A percentile compares a stretch with the other conserved stretches of the same genome.
phyloP scores from a whole-genome alignment of 176 grass and related monocot species.

The Carex littledalei region DNA sequence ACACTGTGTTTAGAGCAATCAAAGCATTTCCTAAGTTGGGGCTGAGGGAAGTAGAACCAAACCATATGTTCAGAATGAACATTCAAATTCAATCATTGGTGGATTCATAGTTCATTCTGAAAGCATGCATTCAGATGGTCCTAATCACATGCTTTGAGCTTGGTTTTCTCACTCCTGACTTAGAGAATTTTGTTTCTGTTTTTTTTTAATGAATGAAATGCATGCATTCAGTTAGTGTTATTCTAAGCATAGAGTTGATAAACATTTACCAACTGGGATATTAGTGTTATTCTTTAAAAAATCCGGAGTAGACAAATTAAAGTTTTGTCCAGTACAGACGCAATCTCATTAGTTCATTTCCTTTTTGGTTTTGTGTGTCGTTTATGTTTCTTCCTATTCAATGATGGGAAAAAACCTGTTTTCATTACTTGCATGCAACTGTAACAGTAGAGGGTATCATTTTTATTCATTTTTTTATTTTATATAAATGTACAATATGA shows the following conservation, averaged over 20 bases:
- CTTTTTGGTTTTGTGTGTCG: too few species aligned
- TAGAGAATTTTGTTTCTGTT: neutral
- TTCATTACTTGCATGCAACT: neutral
- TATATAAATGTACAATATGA: neutral
- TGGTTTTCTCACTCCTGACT: neutral
- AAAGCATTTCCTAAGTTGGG: neutral
- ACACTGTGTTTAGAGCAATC: neutral
- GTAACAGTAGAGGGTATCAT: neutral
- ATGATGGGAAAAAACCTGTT: neutral
- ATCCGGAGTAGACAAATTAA: neutral
- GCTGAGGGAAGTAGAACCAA: neutral
- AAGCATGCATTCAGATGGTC: neutral
- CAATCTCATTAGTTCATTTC: neutral
- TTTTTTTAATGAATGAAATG: neutral
- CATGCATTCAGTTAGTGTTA: neutral
- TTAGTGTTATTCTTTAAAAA: neutral
- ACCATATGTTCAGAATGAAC: neutral
- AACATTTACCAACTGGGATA: neutral
- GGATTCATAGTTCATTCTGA: neutral
- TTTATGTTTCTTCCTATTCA: neutral
- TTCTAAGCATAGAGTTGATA: neutral
- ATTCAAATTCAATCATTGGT: neutral
- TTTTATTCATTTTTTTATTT: conserved; percentile 16
- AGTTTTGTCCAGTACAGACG: neutral
- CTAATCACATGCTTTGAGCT: neutral